Conservation (phyloP, 2,329 filamentous ascomycete species). For the Cytospora paraplurivora region DNA sequence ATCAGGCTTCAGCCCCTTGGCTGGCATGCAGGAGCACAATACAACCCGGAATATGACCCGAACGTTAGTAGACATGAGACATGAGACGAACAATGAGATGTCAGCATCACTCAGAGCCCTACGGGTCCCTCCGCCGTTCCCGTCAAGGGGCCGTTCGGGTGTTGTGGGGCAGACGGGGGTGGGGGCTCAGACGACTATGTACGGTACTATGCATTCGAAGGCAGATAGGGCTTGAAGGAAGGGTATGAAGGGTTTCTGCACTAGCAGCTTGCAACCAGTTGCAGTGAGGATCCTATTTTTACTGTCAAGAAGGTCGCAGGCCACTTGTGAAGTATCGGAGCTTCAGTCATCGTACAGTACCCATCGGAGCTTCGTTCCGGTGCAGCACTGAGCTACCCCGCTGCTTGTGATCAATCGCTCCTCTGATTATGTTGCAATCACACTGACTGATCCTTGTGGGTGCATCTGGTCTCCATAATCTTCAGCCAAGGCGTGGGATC, state of each 20-base stretch:
- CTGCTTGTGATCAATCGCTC: not conserved
- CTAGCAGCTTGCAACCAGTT: conserved; percentile 13
- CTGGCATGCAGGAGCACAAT: conserved; percentile 12
- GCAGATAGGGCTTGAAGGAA: not conserved
- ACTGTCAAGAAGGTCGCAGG: conserved; percentile 12
- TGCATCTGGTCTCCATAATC: not conserved
- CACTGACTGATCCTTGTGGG: not conserved
- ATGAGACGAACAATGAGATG: conserved; percentile 8
- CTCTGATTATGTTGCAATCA: not conserved
- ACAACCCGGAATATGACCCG: conserved; percentile 1
- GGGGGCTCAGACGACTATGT: conserved; percentile 8
- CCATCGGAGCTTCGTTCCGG: conserved; percentile 4
- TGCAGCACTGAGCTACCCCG: not conserved
- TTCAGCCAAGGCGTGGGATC: not conserved
- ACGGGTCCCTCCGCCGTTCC: conserved; percentile 15
- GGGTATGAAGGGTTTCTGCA: conserved; percentile 13
- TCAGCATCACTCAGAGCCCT: not conserved
- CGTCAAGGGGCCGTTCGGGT: not conserved
- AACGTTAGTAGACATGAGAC: conserved; percentile 2
- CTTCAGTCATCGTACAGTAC: not conserved
- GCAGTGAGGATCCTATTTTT: conserved; percentile 27
- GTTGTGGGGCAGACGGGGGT: conserved; percentile 1
- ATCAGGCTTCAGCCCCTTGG: not conserved
- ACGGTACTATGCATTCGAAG: conserved; percentile 3
- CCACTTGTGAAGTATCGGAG: not conserved